phyloP scores from a whole-genome alignment of 148 eudicot genomes.

The Hydrangea macrophylla region DNA sequence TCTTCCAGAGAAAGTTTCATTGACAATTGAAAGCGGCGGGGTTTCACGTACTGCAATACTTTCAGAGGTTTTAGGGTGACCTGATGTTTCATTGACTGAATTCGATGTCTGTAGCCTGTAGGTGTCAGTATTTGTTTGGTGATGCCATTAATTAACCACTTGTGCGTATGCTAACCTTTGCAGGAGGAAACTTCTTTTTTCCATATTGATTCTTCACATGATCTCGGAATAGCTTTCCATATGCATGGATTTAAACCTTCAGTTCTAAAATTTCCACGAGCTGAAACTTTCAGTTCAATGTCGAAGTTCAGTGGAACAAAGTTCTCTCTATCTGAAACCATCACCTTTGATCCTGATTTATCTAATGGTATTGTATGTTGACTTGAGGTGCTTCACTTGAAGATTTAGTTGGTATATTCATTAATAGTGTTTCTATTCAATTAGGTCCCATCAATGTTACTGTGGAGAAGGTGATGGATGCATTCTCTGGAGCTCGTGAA shows the following conservation, averaged over 20 bases:
- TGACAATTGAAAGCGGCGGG: slow-evolving; percentile 80
- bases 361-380: slow-evolving; percentile 44
- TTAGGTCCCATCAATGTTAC: slow-evolving; percentile 68
- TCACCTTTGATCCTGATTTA: slow-evolving; percentile 48
- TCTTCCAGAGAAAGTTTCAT: slow-evolving; percentile 64
- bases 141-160: not conserved
- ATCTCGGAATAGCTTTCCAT: slow-evolving; percentile 57
- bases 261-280: slow-evolving; percentile 69
- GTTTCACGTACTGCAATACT: slow-evolving; percentile 48
- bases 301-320: slow-evolving; percentile 76
- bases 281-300: slow-evolving; percentile 65
- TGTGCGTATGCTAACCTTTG: slow-evolving; percentile 7
- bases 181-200: slow-evolving; percentile 86
- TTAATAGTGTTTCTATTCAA: not conserved
- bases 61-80: slow-evolving; percentile 48
- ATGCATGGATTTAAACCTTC: slow-evolving; percentile 69
- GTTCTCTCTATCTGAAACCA: slow-evolving; percentile 64
- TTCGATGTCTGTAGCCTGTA: not conserved
- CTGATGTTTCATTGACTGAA: not conserved
- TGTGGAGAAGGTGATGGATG: slow-evolving; percentile 80
- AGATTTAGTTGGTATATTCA: not conserved
- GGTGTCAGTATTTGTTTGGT: not conserved
- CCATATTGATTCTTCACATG: slow-evolving; percentile 93
- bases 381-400: not conserved
- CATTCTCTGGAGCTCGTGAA: slow-evolving; percentile 87